Conservation (phyloP, 441 rosid genomes). For the Euphorbia corollata region DNA sequence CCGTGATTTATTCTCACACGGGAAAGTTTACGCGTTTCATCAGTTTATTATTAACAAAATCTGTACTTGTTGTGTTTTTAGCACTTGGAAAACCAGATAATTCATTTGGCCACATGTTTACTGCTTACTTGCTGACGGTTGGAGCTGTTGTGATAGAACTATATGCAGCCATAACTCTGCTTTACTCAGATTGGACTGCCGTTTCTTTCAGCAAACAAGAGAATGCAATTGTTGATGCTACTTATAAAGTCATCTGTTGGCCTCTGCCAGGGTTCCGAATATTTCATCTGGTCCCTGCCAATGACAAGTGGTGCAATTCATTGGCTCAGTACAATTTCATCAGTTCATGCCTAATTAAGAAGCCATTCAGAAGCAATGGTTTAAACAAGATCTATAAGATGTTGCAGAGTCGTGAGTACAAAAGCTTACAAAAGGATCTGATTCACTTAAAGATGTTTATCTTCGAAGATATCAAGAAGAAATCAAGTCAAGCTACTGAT, state of each 20-base stretch:
- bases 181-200: slow-evolving; percentile 19
- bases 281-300: slow-evolving; percentile 5
- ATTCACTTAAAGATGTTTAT: slow-evolving; percentile 3
- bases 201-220: slow-evolving; percentile 7
- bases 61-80: slow-evolving; percentile 12
- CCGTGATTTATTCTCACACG: slow-evolving; percentile 10
- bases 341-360: not conserved
- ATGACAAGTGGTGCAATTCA: slow-evolving; percentile 20
- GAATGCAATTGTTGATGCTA: not conserved
- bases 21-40: slow-evolving; percentile 13
- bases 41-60: slow-evolving; percentile 16
- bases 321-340: slow-evolving; percentile 18
- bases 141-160: slow-evolving; percentile 23
- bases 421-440: not conserved
- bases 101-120: not conserved
- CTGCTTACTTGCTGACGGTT: slow-evolving; percentile 12
- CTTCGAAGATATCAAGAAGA: not conserved
- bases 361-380: not conserved
- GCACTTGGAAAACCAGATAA: not conserved
- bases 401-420: not conserved
- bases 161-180: not conserved
- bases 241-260: not conserved
- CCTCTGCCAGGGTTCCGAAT: not conserved
- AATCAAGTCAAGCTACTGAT: not conserved
- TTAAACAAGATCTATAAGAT: not conserved